These are phyloP conservation scores for Cladophialophora immunda DNA, from an alignment of 2,329 filamentous ascomycete genomes.

Conservation along the genomic window DNA sequence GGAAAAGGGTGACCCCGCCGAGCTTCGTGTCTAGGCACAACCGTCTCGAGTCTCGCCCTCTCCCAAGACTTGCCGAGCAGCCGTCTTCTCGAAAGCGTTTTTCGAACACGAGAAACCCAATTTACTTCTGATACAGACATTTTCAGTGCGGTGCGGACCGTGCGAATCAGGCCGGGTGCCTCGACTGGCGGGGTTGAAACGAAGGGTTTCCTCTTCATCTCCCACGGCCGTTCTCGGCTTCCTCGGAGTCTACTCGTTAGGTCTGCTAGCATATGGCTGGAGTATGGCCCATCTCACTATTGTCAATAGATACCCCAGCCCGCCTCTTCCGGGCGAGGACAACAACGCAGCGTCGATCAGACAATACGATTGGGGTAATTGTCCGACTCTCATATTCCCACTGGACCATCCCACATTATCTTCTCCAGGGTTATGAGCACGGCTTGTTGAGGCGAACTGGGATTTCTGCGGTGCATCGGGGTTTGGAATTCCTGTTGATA, in stretches of 20 bases:
- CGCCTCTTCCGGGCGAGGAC: neutral
- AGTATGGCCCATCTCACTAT: neutral
- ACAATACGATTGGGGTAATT: neutral
- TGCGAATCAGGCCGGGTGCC: neutral
- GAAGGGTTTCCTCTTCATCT: neutral
- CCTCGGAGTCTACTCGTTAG: neutral
- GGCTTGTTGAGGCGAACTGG: neutral
- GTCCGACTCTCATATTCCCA: neutral
- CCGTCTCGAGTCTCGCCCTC: neutral
- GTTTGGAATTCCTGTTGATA: neutral
- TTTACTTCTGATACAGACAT: neutral
- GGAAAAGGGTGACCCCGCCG: conserved; percentile 5
- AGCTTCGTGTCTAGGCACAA: neutral
- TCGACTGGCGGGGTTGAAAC: neutral
- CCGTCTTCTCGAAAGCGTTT: conserved; percentile 1
- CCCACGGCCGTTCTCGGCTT: neutral
- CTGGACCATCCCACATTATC: conserved; percentile 5
- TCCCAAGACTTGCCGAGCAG: conserved; percentile 2
- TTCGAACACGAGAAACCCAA: neutral
- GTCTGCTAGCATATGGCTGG: neutral
- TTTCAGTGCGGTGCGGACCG: conserved; percentile 8
- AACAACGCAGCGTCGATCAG: conserved; percentile 5
- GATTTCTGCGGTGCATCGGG: neutral
- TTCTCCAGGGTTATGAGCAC: neutral
- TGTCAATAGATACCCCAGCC: neutral